These are phyloP conservation scores for Scheffersomyces insectosa DNA, from an alignment of 1,139 yeast genomes.

Conservation along the genomic window DNA sequence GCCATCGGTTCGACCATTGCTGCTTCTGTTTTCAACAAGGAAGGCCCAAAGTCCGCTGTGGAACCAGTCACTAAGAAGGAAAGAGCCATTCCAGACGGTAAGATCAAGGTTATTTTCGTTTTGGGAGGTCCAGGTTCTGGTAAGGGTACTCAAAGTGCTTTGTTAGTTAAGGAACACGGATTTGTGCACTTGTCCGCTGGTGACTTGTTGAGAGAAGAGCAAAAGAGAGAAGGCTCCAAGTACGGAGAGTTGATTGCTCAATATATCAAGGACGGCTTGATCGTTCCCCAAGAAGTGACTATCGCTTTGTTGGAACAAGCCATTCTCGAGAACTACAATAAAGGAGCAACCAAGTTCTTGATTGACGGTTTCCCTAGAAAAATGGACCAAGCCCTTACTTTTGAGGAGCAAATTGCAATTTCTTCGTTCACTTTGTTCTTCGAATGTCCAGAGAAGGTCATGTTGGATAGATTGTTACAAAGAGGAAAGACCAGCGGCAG, in stretches of 20 bases:
- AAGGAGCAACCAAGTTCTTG: conserved; percentile 63
- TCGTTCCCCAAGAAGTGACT: conserved; percentile 96
- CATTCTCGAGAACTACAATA: conserved; percentile 52
- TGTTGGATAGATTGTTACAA: conserved; percentile 81
- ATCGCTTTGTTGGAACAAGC: conserved; percentile 81
- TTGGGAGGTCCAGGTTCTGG: conserved; percentile 95
- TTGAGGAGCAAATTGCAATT: conserved; percentile 77
- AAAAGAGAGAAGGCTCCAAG: conserved; percentile 75
- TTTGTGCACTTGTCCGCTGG: conserved; percentile 94
- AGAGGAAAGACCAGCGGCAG: conserved; percentile 96
- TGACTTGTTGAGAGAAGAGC: conserved; percentile 90
- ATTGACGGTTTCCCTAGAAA: conserved; percentile 97
- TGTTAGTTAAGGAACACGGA: conserved; percentile 73
- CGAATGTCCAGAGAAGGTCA: conserved; percentile 89
- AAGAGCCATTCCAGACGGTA: conserved; percentile 58
- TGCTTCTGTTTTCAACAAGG: conserved; percentile 45
- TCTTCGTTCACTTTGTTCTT: conserved; percentile 84
- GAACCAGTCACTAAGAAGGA: conserved; percentile 34
- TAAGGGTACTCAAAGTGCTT: conserved; percentile 94
- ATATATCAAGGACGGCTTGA: conserved; percentile 82
- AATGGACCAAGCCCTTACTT: conserved; percentile 95
- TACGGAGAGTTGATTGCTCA: conserved; percentile 84
- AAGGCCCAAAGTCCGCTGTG: conserved; percentile 46
- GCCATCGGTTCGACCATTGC: conserved; percentile 50
- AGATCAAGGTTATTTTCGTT: conserved; percentile 81